Conservation (phyloP, 257 asterid genomes). For the Leptodermis oblonga region DNA sequence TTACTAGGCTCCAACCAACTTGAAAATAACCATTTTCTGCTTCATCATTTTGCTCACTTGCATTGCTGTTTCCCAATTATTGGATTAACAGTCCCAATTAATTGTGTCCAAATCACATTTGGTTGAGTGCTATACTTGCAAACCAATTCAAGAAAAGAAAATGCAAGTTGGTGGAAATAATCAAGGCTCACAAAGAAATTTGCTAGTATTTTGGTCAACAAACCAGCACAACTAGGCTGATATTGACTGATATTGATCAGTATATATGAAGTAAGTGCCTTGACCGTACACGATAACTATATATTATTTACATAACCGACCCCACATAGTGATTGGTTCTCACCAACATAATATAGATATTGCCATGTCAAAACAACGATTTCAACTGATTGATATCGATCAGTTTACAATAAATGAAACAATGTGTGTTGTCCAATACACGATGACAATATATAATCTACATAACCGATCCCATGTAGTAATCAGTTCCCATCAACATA, state of each 20-base stretch:
- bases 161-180: constrained; percentile 5
- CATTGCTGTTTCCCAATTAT: background rate
- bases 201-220: background rate
- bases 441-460: too few relatives aligned
- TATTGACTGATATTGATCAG: background rate
- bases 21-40: background rate
- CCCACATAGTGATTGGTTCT: too few relatives aligned
- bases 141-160: constrained; percentile 20
- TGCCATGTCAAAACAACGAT: too few relatives aligned
- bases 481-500: too few relatives aligned
- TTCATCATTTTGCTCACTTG: background rate
- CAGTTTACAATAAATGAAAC: too few relatives aligned
- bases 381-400: too few relatives aligned
- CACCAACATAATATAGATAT: too few relatives aligned
- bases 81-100: constrained; percentile 12
- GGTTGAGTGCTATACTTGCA: constrained; percentile 16
- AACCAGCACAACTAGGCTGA: background rate
- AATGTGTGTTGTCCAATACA: too few relatives aligned
- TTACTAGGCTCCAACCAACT: constrained; percentile 15
- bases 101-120: constrained; percentile 17
- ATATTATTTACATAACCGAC: too few relatives aligned
- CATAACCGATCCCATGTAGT: too few relatives aligned
- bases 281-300: too few relatives aligned
- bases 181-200: background rate
- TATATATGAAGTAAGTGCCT: too few relatives aligned